Base-by-base conservation (phyloP, 495 filamentous ascomycete genomes). In the Penicillium paradoxum region DNA sequence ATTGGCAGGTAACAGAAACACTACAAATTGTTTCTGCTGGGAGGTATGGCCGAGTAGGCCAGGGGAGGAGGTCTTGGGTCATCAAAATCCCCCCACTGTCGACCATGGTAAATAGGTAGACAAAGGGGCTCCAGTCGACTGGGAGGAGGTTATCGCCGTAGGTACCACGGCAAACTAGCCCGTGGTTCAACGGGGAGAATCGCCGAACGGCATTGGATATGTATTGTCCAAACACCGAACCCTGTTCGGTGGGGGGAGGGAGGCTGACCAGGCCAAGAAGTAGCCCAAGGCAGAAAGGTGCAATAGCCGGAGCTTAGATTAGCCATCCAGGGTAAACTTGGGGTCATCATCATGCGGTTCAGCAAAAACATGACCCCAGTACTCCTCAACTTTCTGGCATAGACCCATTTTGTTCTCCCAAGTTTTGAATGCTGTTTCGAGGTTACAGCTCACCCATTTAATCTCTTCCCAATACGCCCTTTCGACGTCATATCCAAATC, bases 401-500 rank as follows among this genome's bases (percentile, higher is more conserved):
- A 73, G 55, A 2, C 65, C 68, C 5, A 53, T 51, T 44, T 73
- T 73, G 29, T 63, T 47, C 30, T 62, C 45, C 74, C 73, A 78
- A 1, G 72, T 68, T 27, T 64, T 63, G 45, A 78, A 72, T 7
- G 64, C 50, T 1, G 50, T 56, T 33, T 75, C 70, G 1, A 70
- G 65, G 19, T 72, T 57, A 53, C 79, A 82, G 55, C 73, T 78
- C 18, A 77, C 65, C 59, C 67, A 70, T 45, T 71, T 71, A 39
- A 79, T 69, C 44, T 76, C 77, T 53, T 75, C 67, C 79, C 79
- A 84, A 56, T 80, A 65, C 1, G 59, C 59, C 50, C 63, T 77
- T 60, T 84, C 80, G 3, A 71, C 66, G 55, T 83, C 80, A 22
- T 70, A 69, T 4, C 80, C 80, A 44, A 76, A 74, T n/a, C 62